phyloP scores from a whole-genome alignment of 1,284 basidiomycete species.

The Cutaneotrichosporon mucoides region DNA sequence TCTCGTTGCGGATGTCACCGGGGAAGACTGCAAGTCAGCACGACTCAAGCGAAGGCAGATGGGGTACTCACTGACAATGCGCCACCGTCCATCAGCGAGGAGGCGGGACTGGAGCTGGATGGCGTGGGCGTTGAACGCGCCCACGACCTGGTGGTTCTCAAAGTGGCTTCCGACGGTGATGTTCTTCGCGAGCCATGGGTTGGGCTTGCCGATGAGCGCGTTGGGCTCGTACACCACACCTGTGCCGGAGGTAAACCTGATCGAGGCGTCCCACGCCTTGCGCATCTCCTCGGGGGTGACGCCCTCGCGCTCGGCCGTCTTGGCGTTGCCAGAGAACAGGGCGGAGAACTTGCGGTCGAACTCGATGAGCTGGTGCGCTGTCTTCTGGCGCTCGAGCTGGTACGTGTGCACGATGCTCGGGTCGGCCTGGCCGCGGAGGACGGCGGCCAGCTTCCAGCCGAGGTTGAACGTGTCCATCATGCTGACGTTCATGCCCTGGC shows the following conservation, averaged over 20 bases:
- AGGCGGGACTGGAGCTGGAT: constrained; percentile 66
- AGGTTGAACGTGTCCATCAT: constrained; percentile 44
- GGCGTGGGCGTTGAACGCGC: constrained; percentile 61
- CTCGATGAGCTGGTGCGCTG: constrained; percentile 63
- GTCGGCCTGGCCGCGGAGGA: constrained; percentile 60
- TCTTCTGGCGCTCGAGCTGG: constrained; percentile 22
- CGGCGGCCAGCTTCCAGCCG: constrained; percentile 54
- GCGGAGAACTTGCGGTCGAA: constrained; percentile 72
- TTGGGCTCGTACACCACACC: constrained; percentile 46
- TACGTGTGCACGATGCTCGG: constrained; percentile 62
- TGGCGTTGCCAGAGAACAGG: constrained; percentile 70
- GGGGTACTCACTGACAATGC: constrained; percentile 52
- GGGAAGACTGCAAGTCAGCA: constrained; percentile 53
- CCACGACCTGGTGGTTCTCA: constrained; percentile 50
- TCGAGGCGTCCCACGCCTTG: constrained; percentile 15
- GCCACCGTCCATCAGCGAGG: constrained; percentile 67
- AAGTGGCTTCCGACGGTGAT: constrained; percentile 59
- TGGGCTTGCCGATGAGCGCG: constrained; percentile 4
- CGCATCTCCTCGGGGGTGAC: constrained; percentile 49
- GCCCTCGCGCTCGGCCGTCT: constrained; percentile 25
- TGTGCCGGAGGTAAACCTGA: constrained; percentile 24
- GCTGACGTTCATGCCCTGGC: constrained; percentile 42
- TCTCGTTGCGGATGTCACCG: constrained; percentile 54
- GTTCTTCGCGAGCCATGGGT: constrained; percentile 12
- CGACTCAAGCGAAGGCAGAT: not conserved